Evolutionary conservation across 2,329 filamentous ascomycete genomes (phyloP), one percentile per base, ranked within the genome.

Genomic region (Blastomyces gilchristii): DNA sequence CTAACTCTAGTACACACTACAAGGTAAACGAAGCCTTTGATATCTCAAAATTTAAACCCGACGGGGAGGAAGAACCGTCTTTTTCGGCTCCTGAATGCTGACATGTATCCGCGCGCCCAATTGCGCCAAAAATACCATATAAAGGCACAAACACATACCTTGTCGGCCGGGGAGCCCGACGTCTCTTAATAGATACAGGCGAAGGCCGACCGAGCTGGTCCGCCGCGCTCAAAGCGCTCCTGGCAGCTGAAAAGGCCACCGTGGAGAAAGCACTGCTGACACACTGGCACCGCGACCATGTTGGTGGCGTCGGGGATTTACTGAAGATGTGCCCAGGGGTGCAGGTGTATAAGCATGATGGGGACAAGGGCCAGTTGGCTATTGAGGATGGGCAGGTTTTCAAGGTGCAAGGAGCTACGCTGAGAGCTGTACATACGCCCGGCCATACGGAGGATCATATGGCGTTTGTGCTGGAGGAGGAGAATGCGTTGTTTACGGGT

Each of bases 231-330:
- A 82, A 83, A 66, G 76, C 80, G 3, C 84, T 87, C 0, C 81
- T 97, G 2, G 74, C 79, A 7, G 77, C 84, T 31, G 89, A 96
- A 72, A 82, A 86, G 31, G 87, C 88, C 25, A 83, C 80, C 0
- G 79, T 97, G 31, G 80, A 84, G n/a, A 78, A 81, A 22, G 86
- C 87, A 0, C 80, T 99, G 28, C 80, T 99, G 58, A 95, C 92
- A 0, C 94, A 99, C 74, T 96, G 92, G 91, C 94, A 99, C 72
- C 83, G 79, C 52, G 94, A 99, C 71, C 94, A 99, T 72, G 82
- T 87, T 7, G 84, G 86, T 31, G 94, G 94, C 8, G 83, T 97
- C 31, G 73, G 77, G 2, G 86, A 95, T 69, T 79, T 97, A 0
- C 78, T 86, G 22, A 74, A 77, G 16, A 72, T 87, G 31, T 89